Base-by-base conservation (phyloP, 306 rosid genomes). In the Glycine latifolia region DNA sequence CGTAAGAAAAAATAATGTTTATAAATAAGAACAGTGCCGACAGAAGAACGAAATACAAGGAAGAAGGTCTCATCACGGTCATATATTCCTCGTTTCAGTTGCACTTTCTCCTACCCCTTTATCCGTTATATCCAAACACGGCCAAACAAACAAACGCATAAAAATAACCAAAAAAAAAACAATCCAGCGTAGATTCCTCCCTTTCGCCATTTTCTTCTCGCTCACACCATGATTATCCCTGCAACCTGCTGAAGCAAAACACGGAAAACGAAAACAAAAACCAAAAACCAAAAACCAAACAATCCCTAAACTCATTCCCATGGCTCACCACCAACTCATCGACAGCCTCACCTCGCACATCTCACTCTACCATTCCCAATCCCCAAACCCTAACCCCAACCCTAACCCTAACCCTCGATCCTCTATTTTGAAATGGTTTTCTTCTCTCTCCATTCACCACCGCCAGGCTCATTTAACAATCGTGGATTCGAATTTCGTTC, bases 271-370 rank as follows among this genome's bases (percentile, higher is more conserved):
- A 20, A 43, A 26, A 4, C 15, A 10, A 3, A 59, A 8, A 47
- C 10, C 10, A 47, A 8, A 8, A 20, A 20, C 20, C 15, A 10
- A 3, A 59, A 8, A 9, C 52, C 1, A 43, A 43, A 6, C 9
- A 4, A 6, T 43, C 61, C 44, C 56, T 4, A 1, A 74, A 74
- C 84, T 84, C 90, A 80, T 56, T 63, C 67, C 56, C 81, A 83
- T 89, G 93, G 81, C 85, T 80, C 97, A 89, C 85, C 89, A 84
- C 71, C 94, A 87, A 76, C 94, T 91, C 87, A 88, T 94, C 15
- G 97, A 94, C 87, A 83, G 88, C 35, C 97, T 94, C 79, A 90
- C 98, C 78, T 87, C 98, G 11, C 97, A 92, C 83, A 90, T 94
- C 83, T 91, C 98, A 43, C 89, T 94, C 81, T 94, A 92, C 88